A percentile compares a stretch with the other conserved stretches of the same genome.
Evolutionary conservation across 768 basidiomycete species (phyloP).

Genomic region (Leccinellum luteum): DNA sequence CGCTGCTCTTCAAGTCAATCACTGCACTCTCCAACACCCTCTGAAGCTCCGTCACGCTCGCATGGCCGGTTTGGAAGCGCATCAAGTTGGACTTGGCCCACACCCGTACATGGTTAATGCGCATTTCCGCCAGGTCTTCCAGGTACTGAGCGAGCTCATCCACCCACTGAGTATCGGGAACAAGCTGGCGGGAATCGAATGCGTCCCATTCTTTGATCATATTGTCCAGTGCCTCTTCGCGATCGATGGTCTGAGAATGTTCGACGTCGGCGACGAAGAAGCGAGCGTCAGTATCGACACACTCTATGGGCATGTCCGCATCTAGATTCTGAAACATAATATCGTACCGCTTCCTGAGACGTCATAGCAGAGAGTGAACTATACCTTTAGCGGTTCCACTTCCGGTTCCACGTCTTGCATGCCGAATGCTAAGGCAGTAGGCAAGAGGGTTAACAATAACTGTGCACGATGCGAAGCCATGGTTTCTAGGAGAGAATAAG

Average conservation of each 20-base stretch:
- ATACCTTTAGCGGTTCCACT: constrained; percentile 49
- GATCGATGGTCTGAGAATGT: constrained; percentile 9
- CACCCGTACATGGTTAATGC: constrained; percentile 44
- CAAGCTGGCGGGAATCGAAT: constrained; percentile 31
- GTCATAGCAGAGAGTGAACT: background rate
- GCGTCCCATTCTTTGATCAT: constrained; percentile 31
- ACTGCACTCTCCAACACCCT: constrained; percentile 40
- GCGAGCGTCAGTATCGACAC: constrained; percentile 32
- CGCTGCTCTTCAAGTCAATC: constrained; percentile 46
- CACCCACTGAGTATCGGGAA: constrained; percentile 43
- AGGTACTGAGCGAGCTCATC: constrained; percentile 40
- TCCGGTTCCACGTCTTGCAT: constrained; percentile 45
- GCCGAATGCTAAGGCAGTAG: constrained; percentile 48
- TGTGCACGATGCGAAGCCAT: constrained; percentile 46
- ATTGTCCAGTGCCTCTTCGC: constrained; percentile 13
- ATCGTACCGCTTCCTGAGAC: background rate
- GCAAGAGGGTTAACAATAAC: constrained; percentile 39
- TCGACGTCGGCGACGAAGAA: constrained; percentile 34
- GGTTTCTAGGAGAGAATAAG: constrained; percentile 35
- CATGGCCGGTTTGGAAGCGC: constrained; percentile 45
- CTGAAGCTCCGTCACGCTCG: constrained; percentile 44
- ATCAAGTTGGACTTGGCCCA: constrained; percentile 52
- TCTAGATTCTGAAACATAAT: constrained; percentile 47
- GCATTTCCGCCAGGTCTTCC: constrained; percentile 39
- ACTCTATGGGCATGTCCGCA: constrained; percentile 41